Evolutionary conservation across 768 basidiomycete genomes (phyloP), one percentile per base, ranked within the genome.

Genomic region (Termitomyces sp.): DNA sequence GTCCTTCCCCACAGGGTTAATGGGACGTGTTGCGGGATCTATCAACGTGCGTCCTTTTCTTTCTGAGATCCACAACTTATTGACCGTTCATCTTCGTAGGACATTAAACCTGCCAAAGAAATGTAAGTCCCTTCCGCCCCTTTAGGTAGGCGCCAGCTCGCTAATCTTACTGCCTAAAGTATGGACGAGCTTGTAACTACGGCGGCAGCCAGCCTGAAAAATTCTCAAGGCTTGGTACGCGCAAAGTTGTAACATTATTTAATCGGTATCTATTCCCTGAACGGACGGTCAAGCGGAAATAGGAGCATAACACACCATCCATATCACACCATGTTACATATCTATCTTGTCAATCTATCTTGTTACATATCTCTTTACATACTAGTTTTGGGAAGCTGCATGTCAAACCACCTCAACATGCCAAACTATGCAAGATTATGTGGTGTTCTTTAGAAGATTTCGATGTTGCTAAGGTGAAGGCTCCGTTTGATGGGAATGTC

Each of bases 81-180:
- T 46, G 31, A 31, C 38, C 16, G 41, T 46, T 62, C 31, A 21
- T 45, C 19, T 47, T 9, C 17, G 14, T 52, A 85, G 83, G 89
- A 92, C 43, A 83, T 95, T 67, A 88, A 90, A 67, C 86, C 92
- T 1, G 94, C 93, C 5, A 89, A 87, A 69, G 82, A 83, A 57
- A 95, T 95, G 89, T 90, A 63, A 69, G 85, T n/a, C 23, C 40
- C 19, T 51, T 54, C 27, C 29, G 34, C 8, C 63, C 48, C 53
- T 56, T 37, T 10, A 25, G 21, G 29, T 37, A 29, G 54, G 7
- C 6, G 5, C 48, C 27, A 21, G 14, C 10, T 43, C 8, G 32
- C 43, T 68, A n/a, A 64, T 53, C 25, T 58, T 41, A 25, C 17
- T 46, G 23, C 32, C 7, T 9, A 5, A 43, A 90, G 89, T 69